Evolutionary conservation across 2,329 filamentous ascomycete species (phyloP).

Genomic region (Diplodia seriata): DNA sequence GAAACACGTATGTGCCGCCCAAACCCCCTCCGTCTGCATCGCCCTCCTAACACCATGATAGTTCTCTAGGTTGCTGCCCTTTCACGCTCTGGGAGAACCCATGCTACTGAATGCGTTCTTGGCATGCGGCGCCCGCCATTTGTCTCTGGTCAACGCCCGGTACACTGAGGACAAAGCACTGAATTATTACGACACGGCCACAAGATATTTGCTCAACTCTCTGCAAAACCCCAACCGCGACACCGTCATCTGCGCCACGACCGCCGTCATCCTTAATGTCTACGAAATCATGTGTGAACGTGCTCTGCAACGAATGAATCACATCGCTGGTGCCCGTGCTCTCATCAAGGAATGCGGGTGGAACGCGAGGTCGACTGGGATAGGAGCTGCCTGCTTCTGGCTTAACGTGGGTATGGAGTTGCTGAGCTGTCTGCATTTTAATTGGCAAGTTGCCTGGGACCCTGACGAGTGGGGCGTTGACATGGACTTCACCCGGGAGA

Average conservation of each 20-base stretch:
- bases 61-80: conserved; percentile 84
- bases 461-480: conserved; percentile 90
- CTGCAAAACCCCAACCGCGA: conserved; percentile 86
- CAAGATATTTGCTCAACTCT: conserved; percentile 74
- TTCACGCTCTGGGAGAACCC: conserved; percentile 78
- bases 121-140: conserved; percentile 84
- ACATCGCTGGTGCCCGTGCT: conserved; percentile 83
- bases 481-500: conserved; percentile 69
- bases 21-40: conserved; percentile 33
- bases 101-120: conserved; percentile 90
- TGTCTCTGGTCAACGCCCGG: conserved; percentile 72
- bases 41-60: conserved; percentile 41
- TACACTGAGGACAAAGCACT: conserved; percentile 79
- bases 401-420: conserved; percentile 90
- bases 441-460: conserved; percentile 87
- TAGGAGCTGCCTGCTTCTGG: conserved; percentile 93
- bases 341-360: conserved; percentile 89
- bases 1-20: conserved; percentile 67
- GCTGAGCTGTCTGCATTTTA: conserved; percentile 84
- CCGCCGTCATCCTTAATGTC: conserved; percentile 86
- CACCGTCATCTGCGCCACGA: conserved; percentile 82
- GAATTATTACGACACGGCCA: conserved; percentile 86
- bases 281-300: conserved; percentile 92
- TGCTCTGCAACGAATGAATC: conserved; percentile 81
- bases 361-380: conserved; percentile 78